phyloP scores from a whole-genome alignment of 495 filamentous ascomycete genomes.

The Lophium mytilinum region DNA sequence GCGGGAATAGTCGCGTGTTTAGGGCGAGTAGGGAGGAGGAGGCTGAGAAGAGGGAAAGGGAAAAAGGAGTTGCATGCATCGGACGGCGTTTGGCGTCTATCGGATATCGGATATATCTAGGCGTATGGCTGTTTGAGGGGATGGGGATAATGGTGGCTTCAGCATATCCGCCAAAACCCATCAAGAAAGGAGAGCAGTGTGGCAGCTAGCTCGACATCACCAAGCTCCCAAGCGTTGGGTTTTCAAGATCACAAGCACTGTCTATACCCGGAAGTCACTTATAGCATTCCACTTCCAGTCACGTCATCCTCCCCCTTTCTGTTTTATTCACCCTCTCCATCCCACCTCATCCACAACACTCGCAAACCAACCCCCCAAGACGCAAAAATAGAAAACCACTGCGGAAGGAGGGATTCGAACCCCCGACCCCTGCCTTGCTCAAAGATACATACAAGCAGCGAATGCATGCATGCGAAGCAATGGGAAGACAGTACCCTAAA shows the following conservation, averaged over 20 bases:
- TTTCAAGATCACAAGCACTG: no score
- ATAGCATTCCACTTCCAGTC: not conserved
- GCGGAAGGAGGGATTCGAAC: conserved; percentile 19
- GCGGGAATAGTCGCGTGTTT: conserved; percentile 53
- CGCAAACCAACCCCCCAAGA: no score
- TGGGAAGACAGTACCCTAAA: conserved; percentile 27
- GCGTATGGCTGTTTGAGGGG: not conserved
- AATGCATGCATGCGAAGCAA: not conserved
- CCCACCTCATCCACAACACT: no score
- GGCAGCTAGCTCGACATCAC: no score
- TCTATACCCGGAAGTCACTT: not conserved
- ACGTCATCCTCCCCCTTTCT: not conserved
- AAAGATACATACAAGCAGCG: not conserved
- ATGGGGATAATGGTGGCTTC: no score
- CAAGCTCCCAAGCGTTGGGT: no score
- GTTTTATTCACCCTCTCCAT: no score
- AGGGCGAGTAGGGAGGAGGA: not conserved
- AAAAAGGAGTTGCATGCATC: not conserved
- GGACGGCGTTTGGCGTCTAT: not conserved
- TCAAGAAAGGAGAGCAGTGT: no score
- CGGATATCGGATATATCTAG: not conserved
- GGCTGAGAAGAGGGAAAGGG: not conserved
- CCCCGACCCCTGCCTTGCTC: conserved; percentile 21
- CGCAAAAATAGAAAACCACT: conserved; percentile 1
- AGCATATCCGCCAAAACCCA: no score